Evolutionary conservation across 352 stramenopile species (phyloP), one percentile per base, ranked within the genome.

Genomic region (Globisporangium cystogenes): DNA sequence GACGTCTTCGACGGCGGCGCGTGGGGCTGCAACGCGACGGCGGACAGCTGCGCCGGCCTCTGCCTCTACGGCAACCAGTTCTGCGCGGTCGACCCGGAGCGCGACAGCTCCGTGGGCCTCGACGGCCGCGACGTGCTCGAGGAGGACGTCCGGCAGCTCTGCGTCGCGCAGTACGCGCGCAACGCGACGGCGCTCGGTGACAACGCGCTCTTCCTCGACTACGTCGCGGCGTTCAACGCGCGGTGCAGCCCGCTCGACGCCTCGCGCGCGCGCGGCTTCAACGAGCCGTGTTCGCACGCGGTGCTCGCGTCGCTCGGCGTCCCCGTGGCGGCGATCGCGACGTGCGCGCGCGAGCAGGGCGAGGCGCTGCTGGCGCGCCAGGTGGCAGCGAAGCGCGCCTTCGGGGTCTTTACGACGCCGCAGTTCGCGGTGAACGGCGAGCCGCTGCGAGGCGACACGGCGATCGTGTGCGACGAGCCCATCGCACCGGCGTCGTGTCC

Each of bases 71-170:
- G 63, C 36, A 40, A 55, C 24, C 48, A 50, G 27, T 71, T 57
- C 35, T 76, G 67, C 44, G 62, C 67, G 20, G 70, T 60, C 48
- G 67, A 76, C 23, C 67, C 67, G 1, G 67, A 76, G 39, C 24
- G 49, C 23, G 55, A 76, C 51, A 53, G 53, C 31, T 53, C 54
- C 20, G 42, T 64, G 35, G 67, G 64, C 4, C 40, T 69, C 1
- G 58, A 67, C 20, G 67, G 67, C 24, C 57, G 47, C 36, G 67
- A 76, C 41, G 53, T 72, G 1, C 33, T 76, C 18, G 31, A 61
- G 16, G 61, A 76, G 47, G 57, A 67, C 21, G 41, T 72, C 4
- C 54, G 54, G 21, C 64, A 68, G 47, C 48, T 66, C 1, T 72
- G 67, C 47, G 23, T 72, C 36, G 53, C 61, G 4, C 41, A 62